Percentiles rank a stretch among this genome's conserved stretches.
phyloP scores from a whole-genome alignment of 768 basidiomycete species.

The Pleurotus cornucopiae region DNA sequence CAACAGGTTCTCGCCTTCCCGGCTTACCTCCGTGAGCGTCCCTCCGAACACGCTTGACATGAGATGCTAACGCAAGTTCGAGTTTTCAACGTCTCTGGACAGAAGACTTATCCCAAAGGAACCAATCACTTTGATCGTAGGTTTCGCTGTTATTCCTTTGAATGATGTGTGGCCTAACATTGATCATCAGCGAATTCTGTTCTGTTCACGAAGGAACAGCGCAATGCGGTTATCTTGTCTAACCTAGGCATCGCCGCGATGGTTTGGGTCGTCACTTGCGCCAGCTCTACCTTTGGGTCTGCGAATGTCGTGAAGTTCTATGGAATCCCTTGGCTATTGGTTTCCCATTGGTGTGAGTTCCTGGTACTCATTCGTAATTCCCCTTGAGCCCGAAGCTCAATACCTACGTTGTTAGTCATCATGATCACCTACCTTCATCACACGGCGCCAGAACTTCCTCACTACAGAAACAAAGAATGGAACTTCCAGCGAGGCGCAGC shows the following conservation, averaged over 20 bases:
- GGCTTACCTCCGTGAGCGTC: constrained; percentile 50
- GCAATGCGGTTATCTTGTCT: constrained; percentile 50
- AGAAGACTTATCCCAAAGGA: constrained; percentile 53
- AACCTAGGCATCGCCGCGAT: constrained; percentile 53
- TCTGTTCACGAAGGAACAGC: constrained; percentile 50
- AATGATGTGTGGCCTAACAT: not conserved
- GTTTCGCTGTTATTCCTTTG: constrained; percentile 15
- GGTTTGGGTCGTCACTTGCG: constrained; percentile 33
- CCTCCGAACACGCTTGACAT: not conserved
- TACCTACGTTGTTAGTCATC: constrained; percentile 26
- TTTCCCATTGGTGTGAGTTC: constrained; percentile 50
- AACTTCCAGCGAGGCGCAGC: constrained; percentile 44
- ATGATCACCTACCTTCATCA: constrained; percentile 42
- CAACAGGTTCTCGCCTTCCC: constrained; percentile 60
- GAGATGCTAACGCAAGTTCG: constrained; percentile 14
- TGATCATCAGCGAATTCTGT: constrained; percentile 43
- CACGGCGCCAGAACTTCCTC: constrained; percentile 39
- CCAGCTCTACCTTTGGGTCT: constrained; percentile 32
- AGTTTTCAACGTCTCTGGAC: constrained; percentile 63
- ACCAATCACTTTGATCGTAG: constrained; percentile 66
- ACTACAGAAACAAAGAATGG: constrained; percentile 42
- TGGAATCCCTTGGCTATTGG: constrained; percentile 49
- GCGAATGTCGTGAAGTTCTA: constrained; percentile 44
- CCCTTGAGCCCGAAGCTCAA: not conserved
- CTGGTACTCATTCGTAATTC: constrained; percentile 2